These are phyloP conservation scores for Trematosphaeria pertusa DNA, from an alignment of 2,329 filamentous ascomycete genomes.

Conservation along the genomic window DNA sequence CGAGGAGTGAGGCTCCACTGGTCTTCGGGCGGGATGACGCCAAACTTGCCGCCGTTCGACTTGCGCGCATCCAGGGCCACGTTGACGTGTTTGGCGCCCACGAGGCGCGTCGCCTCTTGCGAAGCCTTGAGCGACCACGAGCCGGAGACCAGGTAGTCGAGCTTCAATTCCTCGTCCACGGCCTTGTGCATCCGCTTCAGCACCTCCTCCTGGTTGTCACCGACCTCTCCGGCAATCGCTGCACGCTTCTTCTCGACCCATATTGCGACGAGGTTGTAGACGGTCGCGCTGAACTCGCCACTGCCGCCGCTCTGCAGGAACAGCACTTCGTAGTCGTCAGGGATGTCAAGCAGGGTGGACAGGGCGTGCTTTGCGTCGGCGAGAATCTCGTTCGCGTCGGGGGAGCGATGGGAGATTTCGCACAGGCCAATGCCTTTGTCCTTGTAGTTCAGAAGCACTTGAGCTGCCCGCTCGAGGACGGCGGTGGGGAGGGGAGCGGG, in stretches of 20 bases:
- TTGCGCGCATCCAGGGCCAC: conserved; percentile 71
- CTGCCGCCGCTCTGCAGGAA: conserved; percentile 89
- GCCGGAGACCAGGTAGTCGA: conserved; percentile 92
- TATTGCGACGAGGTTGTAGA: conserved; percentile 82
- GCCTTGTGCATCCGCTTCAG: conserved; percentile 68
- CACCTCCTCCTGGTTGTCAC: conserved; percentile 62
- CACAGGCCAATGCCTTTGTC: conserved; percentile 83
- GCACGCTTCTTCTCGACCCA: conserved; percentile 78
- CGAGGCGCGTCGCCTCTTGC: conserved; percentile 78
- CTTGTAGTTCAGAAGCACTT: conserved; percentile 82
- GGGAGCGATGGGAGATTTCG: conserved; percentile 89
- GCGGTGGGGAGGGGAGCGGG: conserved; percentile 84
- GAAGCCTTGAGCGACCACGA: conserved; percentile 90
- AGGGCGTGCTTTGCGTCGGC: conserved; percentile 79
- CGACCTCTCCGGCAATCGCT: conserved; percentile 64
- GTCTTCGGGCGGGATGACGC: conserved; percentile 77
- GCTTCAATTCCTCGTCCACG: conserved; percentile 73
- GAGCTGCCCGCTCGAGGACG: conserved; percentile 77
- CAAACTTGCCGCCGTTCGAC: conserved; percentile 80
- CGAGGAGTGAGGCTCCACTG: conserved; percentile 75
- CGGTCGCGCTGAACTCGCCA: conserved; percentile 82
- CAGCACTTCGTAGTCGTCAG: conserved; percentile 83
- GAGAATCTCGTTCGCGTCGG: conserved; percentile 78
- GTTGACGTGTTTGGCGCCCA: conserved; percentile 83
- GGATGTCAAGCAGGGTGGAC: conserved; percentile 77